Conservation (phyloP, 805 yeast genomes). For the Wickerhamomyces sydowiorum region DNA sequence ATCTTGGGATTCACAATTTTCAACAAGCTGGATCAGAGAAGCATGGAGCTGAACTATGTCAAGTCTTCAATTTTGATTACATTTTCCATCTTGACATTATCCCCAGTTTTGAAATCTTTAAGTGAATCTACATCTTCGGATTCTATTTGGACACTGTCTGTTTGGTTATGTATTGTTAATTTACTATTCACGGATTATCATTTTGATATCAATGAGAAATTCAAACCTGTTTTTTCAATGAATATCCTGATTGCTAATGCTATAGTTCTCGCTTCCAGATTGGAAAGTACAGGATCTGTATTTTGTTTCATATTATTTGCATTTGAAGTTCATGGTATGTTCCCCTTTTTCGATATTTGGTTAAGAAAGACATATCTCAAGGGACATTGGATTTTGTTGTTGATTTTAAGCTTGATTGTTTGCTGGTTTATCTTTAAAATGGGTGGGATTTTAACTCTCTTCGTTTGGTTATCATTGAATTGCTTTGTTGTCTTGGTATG, state of each 20-base stretch:
- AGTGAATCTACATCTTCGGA: constrained; percentile 88
- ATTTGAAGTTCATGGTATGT: constrained; percentile 62
- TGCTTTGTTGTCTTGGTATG: constrained; percentile 45
- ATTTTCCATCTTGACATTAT: constrained; percentile 65
- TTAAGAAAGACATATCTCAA: constrained; percentile 34
- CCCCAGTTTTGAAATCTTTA: constrained; percentile 86
- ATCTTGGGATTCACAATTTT: constrained; percentile 26
- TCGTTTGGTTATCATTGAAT: constrained; percentile 47
- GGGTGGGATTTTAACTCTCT: constrained; percentile 35
- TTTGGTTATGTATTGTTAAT: constrained; percentile 70
- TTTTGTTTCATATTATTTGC: constrained; percentile 78
- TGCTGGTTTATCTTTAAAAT: constrained; percentile 29
- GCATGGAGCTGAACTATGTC: constrained; percentile 16
- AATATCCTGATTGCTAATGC: constrained; percentile 82
- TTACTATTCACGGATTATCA: constrained; percentile 65
- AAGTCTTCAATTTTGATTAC: constrained; percentile 68
- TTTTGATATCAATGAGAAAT: constrained; percentile 32
- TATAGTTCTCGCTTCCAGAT: constrained; percentile 84
- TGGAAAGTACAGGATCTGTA: constrained; percentile 66
- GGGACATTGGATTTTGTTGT: constrained; percentile 6
- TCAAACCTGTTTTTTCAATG: constrained; percentile 59
- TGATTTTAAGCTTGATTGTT: constrained; percentile 16
- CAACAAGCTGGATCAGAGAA: background rate
- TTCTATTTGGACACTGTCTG: constrained; percentile 89
- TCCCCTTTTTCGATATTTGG: constrained; percentile 66